A percentile compares a stretch with the other conserved stretches of the same genome.
Conservation (phyloP, 1,284 basidiomycete species). For the Erythrobasidium hasegawianum region DNA sequence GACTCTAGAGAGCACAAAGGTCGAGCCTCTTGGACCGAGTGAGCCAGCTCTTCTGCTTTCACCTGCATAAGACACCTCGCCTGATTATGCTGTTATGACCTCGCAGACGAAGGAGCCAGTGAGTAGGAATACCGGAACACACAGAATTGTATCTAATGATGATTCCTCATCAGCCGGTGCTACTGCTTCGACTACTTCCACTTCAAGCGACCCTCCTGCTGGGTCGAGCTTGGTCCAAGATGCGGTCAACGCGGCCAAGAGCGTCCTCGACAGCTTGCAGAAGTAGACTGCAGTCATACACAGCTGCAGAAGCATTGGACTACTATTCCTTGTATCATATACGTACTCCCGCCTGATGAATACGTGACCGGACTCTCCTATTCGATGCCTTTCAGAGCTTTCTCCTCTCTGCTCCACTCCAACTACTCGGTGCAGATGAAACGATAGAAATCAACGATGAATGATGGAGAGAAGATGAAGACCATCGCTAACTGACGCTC, state of each 20-base stretch:
- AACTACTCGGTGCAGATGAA: not conserved
- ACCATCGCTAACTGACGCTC: too few species aligned
- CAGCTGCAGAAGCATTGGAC: not conserved
- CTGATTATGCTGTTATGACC: too few species aligned
- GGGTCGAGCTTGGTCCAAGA: not conserved
- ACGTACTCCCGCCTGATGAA: too few species aligned
- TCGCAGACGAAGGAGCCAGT: too few species aligned
- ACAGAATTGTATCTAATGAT: too few species aligned
- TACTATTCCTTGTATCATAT: not conserved
- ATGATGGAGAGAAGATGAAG: too few species aligned
- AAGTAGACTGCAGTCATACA: conserved; percentile 11
- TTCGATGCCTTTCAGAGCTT: not conserved
- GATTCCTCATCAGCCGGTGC: not conserved
- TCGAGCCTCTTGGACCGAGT: conserved; percentile 20
- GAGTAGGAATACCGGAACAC: too few species aligned
- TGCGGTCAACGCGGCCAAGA: conserved; percentile 12
- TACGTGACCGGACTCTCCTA: not conserved
- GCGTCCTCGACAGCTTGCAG: conserved; percentile 5
- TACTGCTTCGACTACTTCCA: not conserved
- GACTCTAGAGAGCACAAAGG: conserved; percentile 11
- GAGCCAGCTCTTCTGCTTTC: too few species aligned
- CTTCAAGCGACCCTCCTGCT: not conserved
- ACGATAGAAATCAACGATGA: not conserved
- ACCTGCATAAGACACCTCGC: too few species aligned
- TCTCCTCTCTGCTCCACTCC: not conserved